Evolutionary conservation across 176 grass and related monocot species (phyloP).

Genomic region (Microstegium vimineum): DNA sequence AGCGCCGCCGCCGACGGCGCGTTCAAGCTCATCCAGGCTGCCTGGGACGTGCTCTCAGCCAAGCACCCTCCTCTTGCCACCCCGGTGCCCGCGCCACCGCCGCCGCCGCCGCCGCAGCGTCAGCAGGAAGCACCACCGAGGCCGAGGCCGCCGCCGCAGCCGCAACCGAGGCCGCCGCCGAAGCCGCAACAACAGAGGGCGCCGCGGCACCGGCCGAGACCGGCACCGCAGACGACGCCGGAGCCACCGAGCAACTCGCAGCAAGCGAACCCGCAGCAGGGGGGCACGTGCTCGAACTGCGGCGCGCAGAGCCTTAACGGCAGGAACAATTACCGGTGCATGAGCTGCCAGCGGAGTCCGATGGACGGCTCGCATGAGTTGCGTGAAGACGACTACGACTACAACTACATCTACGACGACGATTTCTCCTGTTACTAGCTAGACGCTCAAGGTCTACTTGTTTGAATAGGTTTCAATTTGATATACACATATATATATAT

Average conservation of each 20-base stretch:
- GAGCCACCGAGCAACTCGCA: background rate
- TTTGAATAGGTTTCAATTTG: too few relatives aligned
- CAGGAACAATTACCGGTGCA: background rate
- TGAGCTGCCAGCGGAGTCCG: background rate
- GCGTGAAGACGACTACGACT: background rate
- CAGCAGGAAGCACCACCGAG: background rate
- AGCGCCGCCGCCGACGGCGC: background rate
- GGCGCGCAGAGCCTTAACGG: background rate
- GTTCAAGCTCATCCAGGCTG: slow-evolving; percentile 8
- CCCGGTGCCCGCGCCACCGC: background rate
- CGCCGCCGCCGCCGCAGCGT: background rate
- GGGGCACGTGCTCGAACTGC: background rate
- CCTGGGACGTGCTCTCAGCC: background rate
- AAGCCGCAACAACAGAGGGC: too few relatives aligned
- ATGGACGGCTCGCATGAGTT: background rate
- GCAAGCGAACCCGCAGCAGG: background rate
- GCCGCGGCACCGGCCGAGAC: too few relatives aligned
- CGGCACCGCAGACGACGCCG: background rate
- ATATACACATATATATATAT: too few relatives aligned
- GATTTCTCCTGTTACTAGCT: background rate
- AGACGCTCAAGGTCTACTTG: too few relatives aligned
- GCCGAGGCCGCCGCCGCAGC: background rate
- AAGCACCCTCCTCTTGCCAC: background rate
- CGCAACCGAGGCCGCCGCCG: background rate
- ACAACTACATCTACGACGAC: too few relatives aligned